phyloP scores from a whole-genome alignment of 2,329 filamentous ascomycete species.

The Lachnellula hyalina region DNA sequence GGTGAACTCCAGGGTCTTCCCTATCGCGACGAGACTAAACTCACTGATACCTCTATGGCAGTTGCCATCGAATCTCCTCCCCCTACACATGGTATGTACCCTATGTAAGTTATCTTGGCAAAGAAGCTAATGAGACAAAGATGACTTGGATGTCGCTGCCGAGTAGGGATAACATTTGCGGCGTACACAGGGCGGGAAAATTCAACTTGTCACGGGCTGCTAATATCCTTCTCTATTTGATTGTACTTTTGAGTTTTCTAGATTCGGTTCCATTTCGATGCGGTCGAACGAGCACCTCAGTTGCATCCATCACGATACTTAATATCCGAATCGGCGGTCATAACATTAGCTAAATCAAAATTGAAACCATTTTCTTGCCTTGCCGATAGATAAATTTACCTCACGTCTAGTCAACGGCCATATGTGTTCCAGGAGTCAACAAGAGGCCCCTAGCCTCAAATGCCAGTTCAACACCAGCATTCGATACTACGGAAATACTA shows the following conservation, averaged over 20 bases:
- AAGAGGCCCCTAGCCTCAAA: no score
- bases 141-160: conserved; percentile 95
- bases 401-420: background rate
- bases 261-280: conserved; percentile 26
- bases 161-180: conserved; percentile 28
- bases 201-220: conserved; percentile 20
- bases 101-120: background rate
- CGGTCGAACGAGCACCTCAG: conserved; percentile 4
- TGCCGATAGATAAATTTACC: background rate
- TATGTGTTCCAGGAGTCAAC: background rate
- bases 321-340: conserved; percentile 8
- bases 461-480: no score
- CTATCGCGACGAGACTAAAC: conserved; percentile 16
- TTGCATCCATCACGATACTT: background rate
- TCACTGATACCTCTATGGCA: conserved; percentile 26
- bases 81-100: conserved; percentile 35
- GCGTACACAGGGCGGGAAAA: conserved; percentile 25
- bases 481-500: no score
- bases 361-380: background rate
- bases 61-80: conserved; percentile 69
- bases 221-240: conserved; percentile 28
- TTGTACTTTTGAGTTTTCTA: conserved; percentile 30
- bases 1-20: conserved; percentile 45
- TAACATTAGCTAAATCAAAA: conserved; percentile 14
- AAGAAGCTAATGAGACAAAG: conserved; percentile 51